Percentiles rank a stretch among this genome's conserved stretches.
phyloP scores from a whole-genome alignment of 768 basidiomycete species.

The Lyophyllum semitale region DNA sequence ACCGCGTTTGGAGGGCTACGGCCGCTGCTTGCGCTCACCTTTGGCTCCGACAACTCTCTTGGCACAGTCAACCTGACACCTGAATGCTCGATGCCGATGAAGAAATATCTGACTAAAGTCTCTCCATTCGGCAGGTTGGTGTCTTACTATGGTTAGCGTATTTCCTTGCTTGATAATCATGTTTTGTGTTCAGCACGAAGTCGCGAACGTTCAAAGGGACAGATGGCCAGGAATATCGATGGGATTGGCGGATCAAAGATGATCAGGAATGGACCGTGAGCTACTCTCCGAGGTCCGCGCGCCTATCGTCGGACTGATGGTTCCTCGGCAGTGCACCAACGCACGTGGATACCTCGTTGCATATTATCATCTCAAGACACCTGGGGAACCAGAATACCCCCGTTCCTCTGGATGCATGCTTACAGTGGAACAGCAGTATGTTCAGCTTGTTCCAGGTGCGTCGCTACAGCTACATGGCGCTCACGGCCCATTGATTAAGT shows the following conservation, averaged over 20 bases:
- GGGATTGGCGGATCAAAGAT: constrained; percentile 49
- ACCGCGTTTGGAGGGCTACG: constrained; percentile 24
- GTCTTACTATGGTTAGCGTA: neutral
- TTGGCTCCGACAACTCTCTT: constrained; percentile 48
- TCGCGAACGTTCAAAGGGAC: constrained; percentile 57
- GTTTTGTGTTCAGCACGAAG: constrained; percentile 32
- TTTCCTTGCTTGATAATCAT: neutral
- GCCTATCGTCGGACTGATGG: neutral
- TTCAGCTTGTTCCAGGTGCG: constrained; percentile 57
- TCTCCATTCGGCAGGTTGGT: constrained; percentile 43
- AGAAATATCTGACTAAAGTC: constrained; percentile 49
- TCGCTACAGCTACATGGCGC: neutral
- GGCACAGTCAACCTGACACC: constrained; percentile 52
- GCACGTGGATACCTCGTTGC: constrained; percentile 52
- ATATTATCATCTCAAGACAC: constrained; percentile 57
- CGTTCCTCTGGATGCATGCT: constrained; percentile 63
- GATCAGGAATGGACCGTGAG: constrained; percentile 70
- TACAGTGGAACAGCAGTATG: constrained; percentile 62
- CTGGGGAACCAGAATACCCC: constrained; percentile 54
- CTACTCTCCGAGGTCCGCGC: constrained; percentile 8
- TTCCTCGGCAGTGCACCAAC: constrained; percentile 55
- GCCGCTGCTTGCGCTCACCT: constrained; percentile 52
- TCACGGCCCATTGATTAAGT: neutral
- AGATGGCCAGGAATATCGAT: constrained; percentile 62
- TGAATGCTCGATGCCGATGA: constrained; percentile 44